These are phyloP conservation scores for Mollisiaceae sp. DNA, from an alignment of 2,329 filamentous ascomycete genomes.

Conservation along the genomic window DNA sequence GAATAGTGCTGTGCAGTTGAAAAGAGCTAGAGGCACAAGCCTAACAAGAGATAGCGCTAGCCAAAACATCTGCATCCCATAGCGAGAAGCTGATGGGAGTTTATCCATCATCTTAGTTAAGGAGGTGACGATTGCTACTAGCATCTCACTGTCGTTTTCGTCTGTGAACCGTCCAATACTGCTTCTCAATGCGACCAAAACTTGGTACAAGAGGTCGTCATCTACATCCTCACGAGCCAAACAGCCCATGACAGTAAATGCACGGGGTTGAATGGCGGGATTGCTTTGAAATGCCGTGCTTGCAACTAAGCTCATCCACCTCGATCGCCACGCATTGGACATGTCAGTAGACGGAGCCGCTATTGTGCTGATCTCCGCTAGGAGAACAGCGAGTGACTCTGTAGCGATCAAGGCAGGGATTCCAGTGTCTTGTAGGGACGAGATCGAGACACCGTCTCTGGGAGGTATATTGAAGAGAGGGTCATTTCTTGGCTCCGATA, in stretches of 20 bases:
- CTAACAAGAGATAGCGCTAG: slow-evolving; percentile 69
- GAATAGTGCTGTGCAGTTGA: slow-evolving; percentile 69
- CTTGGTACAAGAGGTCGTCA: slow-evolving; percentile 73
- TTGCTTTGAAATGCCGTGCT: slow-evolving; percentile 77
- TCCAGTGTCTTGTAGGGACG: slow-evolving; percentile 58
- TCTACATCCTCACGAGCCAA: slow-evolving; percentile 74
- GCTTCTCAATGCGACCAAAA: slow-evolving; percentile 69
- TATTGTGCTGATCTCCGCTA: slow-evolving; percentile 67
- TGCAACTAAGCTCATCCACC: slow-evolving; percentile 76
- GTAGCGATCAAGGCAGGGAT: slow-evolving; percentile 49
- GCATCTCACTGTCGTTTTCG: slow-evolving; percentile 69
- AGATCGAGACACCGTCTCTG: slow-evolving; percentile 60
- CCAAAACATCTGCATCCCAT: slow-evolving; percentile 73
- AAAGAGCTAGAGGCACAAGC: slow-evolving; percentile 64
- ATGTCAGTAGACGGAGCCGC: slow-evolving; percentile 69
- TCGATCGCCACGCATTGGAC: slow-evolving; percentile 71
- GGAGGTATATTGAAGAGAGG: slow-evolving; percentile 57
- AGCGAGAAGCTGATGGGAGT: slow-evolving; percentile 68
- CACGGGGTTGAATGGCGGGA: slow-evolving; percentile 70
- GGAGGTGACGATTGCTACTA: slow-evolving; percentile 69
- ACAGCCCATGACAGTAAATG: slow-evolving; percentile 74
- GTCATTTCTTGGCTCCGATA: slow-evolving; percentile 65
- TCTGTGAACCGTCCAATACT: slow-evolving; percentile 69
- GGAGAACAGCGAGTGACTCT: slow-evolving; percentile 63
- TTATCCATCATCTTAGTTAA: slow-evolving; percentile 75